Conservation (phyloP, 2,329 filamentous ascomycete genomes). For the Colletotrichum sp. region DNA sequence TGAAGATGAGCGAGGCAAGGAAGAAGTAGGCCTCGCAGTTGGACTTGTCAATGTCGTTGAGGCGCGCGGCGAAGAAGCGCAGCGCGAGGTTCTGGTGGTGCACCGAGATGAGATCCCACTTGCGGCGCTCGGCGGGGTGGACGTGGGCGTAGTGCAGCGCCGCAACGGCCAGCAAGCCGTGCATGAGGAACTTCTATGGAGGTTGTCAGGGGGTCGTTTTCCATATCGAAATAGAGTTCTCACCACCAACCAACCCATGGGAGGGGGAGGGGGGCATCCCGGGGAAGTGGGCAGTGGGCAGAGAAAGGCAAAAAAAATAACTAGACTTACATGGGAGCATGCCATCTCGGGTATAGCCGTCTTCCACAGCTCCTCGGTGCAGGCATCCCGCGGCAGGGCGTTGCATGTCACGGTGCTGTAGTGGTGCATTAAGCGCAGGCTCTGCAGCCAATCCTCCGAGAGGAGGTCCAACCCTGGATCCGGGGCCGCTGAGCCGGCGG, state of each 20-base stretch:
- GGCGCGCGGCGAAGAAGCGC: constrained; percentile 28
- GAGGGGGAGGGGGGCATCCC: background rate
- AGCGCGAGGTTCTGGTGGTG: constrained; percentile 36
- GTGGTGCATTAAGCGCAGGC: constrained; percentile 40
- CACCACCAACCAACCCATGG: constrained; percentile 7
- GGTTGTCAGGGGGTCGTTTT: background rate
- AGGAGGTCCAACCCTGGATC: constrained; percentile 22
- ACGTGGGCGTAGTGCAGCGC: constrained; percentile 33
- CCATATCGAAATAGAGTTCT: background rate
- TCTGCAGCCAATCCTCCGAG: constrained; percentile 32
- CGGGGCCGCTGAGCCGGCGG: background rate
- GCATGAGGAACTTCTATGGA: constrained; percentile 30
- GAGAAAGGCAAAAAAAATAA: background rate
- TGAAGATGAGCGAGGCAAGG: constrained; percentile 33
- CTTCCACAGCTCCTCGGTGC: constrained; percentile 20
- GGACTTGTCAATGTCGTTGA: constrained; percentile 28
- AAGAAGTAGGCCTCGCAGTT: constrained; percentile 36
- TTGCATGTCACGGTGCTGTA: constrained; percentile 32
- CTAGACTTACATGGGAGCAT: constrained; percentile 10
- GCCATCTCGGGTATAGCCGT: constrained; percentile 13
- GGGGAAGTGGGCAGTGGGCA: background rate
- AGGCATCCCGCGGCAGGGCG: constrained; percentile 28
- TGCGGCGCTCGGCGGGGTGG: constrained; percentile 23
- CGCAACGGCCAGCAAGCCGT: constrained; percentile 34
- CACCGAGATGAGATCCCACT: constrained; percentile 30